These are phyloP conservation scores for Phytophthora parvispora DNA, from an alignment of 352 stramenopile species.

Conservation along the genomic window DNA sequence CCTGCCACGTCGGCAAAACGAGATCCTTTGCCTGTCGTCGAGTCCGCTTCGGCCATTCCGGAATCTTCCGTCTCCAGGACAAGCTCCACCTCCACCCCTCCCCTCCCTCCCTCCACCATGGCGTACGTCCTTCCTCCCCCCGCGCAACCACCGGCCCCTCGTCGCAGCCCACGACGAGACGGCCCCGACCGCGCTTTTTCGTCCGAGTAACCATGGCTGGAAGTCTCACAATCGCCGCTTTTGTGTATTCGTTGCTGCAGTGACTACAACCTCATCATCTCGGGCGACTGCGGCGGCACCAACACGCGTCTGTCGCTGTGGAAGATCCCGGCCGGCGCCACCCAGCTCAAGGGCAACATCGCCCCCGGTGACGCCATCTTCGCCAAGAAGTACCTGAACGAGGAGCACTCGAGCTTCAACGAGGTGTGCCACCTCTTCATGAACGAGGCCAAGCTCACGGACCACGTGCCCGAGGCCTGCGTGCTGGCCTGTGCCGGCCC, in stretches of 20 bases:
- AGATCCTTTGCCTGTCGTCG: slow-evolving; percentile 14
- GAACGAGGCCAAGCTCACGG: slow-evolving; percentile 86
- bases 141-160: not conserved
- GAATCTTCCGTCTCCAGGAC: slow-evolving; percentile 25
- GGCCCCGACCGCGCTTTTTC: not conserved
- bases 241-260: not conserved
- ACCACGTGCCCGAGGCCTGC: slow-evolving; percentile 64
- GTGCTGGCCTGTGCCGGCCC: slow-evolving; percentile 83
- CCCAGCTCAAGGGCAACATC: slow-evolving; percentile 54
- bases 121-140: slow-evolving; percentile 12
- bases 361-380: slow-evolving; percentile 82
- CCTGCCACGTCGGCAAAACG: slow-evolving; percentile 23
- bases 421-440: slow-evolving; percentile 94
- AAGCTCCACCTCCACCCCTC: not conserved
- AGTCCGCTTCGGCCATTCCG: slow-evolving; percentile 16
- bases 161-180: not conserved
- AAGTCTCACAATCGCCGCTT: not conserved
- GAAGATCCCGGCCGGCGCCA: slow-evolving; percentile 37
- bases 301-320: slow-evolving; percentile 97
- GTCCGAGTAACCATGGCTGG: not conserved
- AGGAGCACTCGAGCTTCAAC: slow-evolving; percentile 78
- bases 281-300: slow-evolving; percentile 97
- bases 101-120: slow-evolving; percentile 5
- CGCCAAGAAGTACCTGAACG: slow-evolving; percentile 89
- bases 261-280: slow-evolving; percentile 78